phyloP scores from a whole-genome alignment of 768 basidiomycete genomes.

The Hortiboletus campestris region DNA sequence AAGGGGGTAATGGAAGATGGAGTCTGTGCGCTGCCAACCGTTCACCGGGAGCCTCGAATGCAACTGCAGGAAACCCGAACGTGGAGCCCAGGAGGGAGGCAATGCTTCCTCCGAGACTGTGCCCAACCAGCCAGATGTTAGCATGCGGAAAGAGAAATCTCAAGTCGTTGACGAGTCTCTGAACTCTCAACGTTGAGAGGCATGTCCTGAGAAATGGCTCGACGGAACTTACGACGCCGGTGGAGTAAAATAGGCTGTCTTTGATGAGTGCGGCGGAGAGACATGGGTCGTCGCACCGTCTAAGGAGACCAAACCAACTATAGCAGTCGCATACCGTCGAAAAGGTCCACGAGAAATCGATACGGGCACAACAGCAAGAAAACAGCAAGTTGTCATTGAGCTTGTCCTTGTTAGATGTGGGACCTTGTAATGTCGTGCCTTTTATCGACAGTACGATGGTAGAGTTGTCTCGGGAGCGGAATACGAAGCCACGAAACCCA shows the following conservation, averaged over 20 bases:
- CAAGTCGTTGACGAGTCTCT: conserved; percentile 60
- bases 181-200: conserved; percentile 10
- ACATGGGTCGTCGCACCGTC: conserved; percentile 78
- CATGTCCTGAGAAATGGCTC: not conserved
- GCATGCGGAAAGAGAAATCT: conserved; percentile 55
- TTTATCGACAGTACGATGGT: conserved; percentile 90
- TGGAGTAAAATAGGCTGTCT: conserved; percentile 90
- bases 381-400: conserved; percentile 88
- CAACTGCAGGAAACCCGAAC: conserved; percentile 62
- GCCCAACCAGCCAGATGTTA: conserved; percentile 61
- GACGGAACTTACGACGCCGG: conserved; percentile 66
- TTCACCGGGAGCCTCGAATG: conserved; percentile 67
- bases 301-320: conserved; percentile 43
- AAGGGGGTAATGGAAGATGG: conserved; percentile 56
- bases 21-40: conserved; percentile 58
- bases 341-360: conserved; percentile 85
- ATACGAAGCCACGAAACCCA: conserved; percentile 91
- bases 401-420: conserved; percentile 89
- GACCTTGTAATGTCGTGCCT: conserved; percentile 80
- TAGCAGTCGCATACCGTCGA: conserved; percentile 89
- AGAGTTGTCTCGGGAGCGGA: conserved; percentile 71
- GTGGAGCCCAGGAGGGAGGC: conserved; percentile 63
- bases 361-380: conserved; percentile 91
- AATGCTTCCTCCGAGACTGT: conserved; percentile 62
- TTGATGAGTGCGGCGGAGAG: conserved; percentile 79